A percentile compares a stretch with the other conserved stretches of the same genome.
Evolutionary conservation across 1,139 yeast genomes (phyloP).

Genomic region (Yamadazyma friedrichii): DNA sequence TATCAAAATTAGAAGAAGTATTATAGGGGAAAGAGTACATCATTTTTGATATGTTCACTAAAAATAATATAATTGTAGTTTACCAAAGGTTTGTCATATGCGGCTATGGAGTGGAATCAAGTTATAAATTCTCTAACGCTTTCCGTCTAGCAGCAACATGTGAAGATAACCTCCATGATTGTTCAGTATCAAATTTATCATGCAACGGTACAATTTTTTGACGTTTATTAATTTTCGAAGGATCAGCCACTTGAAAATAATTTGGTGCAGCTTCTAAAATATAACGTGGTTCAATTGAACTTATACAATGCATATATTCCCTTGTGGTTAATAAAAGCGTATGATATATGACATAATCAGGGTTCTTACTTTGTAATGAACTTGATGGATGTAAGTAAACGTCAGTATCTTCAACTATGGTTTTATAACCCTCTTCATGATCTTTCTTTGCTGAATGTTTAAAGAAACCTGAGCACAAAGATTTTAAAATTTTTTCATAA

Average conservation of each 20-base stretch:
- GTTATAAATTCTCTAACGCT: conserved; percentile 19
- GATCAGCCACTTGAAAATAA: conserved; percentile 67
- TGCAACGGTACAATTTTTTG: conserved; percentile 62
- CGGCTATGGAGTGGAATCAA: no score
- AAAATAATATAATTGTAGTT: no score
- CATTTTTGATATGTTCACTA: no score
- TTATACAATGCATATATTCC: conserved; percentile 69
- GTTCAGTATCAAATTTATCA: conserved; percentile 53
- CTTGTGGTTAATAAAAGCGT: conserved; percentile 63
- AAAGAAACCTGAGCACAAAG: conserved; percentile 86
- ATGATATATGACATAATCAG: conserved; percentile 71
- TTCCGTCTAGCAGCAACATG: conserved; percentile 33
- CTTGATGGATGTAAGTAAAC: conserved; percentile 91
- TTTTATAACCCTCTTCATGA: conserved; percentile 66
- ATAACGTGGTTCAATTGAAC: conserved; percentile 70
- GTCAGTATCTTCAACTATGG: conserved; percentile 72
- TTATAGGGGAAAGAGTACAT: no score
- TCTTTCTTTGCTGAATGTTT: conserved; percentile 80
- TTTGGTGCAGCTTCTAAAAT: conserved; percentile 82
- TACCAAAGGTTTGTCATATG: no score
- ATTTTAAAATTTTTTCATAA: conserved; percentile 62
- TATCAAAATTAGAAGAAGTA: no score
- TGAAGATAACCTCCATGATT: conserved; percentile 43
- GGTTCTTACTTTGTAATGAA: conserved; percentile 66
- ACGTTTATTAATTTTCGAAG: conserved; percentile 34